phyloP scores from a whole-genome alignment of 2,329 filamentous ascomycete species.

The Pyrenophora seminiperda region DNA sequence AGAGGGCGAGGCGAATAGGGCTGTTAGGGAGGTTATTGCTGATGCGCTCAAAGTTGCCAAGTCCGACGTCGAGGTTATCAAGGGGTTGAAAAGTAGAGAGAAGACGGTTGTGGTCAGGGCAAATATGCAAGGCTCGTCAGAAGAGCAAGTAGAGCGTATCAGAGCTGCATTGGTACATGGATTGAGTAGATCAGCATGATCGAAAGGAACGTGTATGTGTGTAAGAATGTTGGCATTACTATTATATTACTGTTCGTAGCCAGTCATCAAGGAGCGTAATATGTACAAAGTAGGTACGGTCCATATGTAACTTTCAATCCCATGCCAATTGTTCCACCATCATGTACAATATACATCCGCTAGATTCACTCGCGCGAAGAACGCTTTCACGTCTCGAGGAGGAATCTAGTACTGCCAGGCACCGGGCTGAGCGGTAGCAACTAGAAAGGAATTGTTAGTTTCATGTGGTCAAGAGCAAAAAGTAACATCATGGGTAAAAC shows the following conservation, averaged over 20 bases:
- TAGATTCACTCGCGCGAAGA: not conserved
- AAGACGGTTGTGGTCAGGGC: slow-evolving; percentile 56
- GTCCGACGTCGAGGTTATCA: slow-evolving; percentile 65
- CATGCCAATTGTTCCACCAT: not conserved
- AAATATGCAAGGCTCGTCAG: slow-evolving; percentile 17
- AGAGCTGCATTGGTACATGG: slow-evolving; percentile 11
- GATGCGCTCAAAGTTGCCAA: slow-evolving; percentile 66
- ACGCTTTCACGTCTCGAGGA: not conserved
- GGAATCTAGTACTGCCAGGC: slow-evolving; percentile 46
- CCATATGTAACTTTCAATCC: not conserved
- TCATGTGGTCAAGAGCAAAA: not conserved
- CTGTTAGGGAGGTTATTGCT: slow-evolving; percentile 67
- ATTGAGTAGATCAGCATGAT: too few relatives aligned
- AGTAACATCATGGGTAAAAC: slow-evolving; percentile 8
- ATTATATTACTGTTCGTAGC: slow-evolving; percentile 30
- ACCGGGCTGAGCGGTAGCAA: slow-evolving; percentile 28
- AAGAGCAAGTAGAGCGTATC: slow-evolving; percentile 34
- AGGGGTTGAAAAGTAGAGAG: slow-evolving; percentile 67
- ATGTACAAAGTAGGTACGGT: slow-evolving; percentile 16
- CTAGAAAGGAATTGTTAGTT: slow-evolving; percentile 17
- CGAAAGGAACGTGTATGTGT: too few relatives aligned
- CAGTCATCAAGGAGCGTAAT: slow-evolving; percentile 13
- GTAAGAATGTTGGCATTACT: slow-evolving; percentile 7
- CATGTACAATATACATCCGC: slow-evolving; percentile 10
- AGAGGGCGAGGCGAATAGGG: slow-evolving; percentile 72